Percentiles rank a stretch among this genome's conserved stretches.
phyloP scores from a whole-genome alignment of 1,139 yeast species.

The Arxiozyma slooffiae region DNA sequence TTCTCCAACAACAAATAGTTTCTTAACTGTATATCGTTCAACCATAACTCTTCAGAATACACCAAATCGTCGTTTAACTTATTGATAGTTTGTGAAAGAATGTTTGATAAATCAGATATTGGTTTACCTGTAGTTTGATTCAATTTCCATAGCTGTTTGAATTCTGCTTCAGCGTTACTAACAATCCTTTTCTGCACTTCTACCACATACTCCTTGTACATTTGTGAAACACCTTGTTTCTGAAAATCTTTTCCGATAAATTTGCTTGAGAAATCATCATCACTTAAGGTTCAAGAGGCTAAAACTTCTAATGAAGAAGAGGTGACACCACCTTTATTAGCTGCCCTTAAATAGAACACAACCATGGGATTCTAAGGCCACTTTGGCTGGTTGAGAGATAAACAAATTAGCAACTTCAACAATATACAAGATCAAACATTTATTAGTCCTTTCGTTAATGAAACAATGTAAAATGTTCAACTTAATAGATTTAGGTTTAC shows the following conservation, averaged over 20 bases:
- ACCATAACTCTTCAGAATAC: slow-evolving; percentile 75
- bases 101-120: slow-evolving; percentile 73
- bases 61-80: slow-evolving; percentile 84
- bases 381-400: slow-evolving; percentile 88
- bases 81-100: slow-evolving; percentile 76
- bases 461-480: slow-evolving; percentile 68
- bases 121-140: slow-evolving; percentile 58
- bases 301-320: slow-evolving; percentile 92
- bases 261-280: slow-evolving; percentile 61
- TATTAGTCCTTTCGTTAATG: slow-evolving; percentile 68
- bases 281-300: slow-evolving; percentile 88
- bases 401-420: slow-evolving; percentile 97
- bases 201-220: slow-evolving; percentile 72
- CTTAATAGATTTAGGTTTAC: slow-evolving; percentile 94
- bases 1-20: slow-evolving; percentile 58
- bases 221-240: slow-evolving; percentile 40
- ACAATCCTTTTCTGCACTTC: slow-evolving; percentile 73
- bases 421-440: slow-evolving; percentile 70
- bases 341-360: slow-evolving; percentile 85
- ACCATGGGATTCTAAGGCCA: slow-evolving; percentile 78
- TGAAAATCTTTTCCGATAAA: slow-evolving; percentile 32
- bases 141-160: slow-evolving; percentile 78
- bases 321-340: slow-evolving; percentile 98
- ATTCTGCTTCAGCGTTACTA: slow-evolving; percentile 72
- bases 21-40: slow-evolving; percentile 66